phyloP scores from a whole-genome alignment of 202 grass and related monocot genomes.

The Setaria viridis region DNA sequence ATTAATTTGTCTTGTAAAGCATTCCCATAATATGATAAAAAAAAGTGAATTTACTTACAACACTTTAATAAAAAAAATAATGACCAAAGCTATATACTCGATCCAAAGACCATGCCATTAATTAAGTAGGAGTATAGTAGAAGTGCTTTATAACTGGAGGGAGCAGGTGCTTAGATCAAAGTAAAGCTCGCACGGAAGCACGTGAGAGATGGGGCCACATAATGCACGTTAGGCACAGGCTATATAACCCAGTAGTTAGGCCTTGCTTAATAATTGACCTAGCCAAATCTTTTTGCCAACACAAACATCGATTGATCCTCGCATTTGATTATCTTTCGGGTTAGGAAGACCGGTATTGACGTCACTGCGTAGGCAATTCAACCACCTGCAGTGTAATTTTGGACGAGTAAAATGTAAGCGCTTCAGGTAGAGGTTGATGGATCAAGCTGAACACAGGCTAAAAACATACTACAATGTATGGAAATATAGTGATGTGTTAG shows the following conservation, averaged over 20 bases:
- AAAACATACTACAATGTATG: too few species aligned
- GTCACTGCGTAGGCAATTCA: slow-evolving; percentile 40
- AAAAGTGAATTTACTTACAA: too few species aligned
- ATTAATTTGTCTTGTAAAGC: too few species aligned
- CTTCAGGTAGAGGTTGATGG: background rate
- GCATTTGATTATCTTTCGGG: background rate
- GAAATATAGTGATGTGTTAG: too few species aligned
- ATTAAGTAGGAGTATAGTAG: too few species aligned
- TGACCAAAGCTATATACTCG: too few species aligned
- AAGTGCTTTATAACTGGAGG: too few species aligned
- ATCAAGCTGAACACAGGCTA: too few species aligned
- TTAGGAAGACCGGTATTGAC: background rate
- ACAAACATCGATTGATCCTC: background rate
- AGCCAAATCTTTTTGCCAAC: background rate
- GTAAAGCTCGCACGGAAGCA: background rate
- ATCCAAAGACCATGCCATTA: too few species aligned
- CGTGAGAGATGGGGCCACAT: background rate
- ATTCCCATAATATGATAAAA: too few species aligned
- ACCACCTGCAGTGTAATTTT: background rate
- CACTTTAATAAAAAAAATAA: too few species aligned
- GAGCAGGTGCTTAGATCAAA: background rate
- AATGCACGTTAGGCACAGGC: background rate
- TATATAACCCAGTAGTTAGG: background rate
- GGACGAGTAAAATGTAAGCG: background rate
- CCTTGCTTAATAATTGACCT: background rate